Base-by-base conservation (phyloP, 192 early-diverging fungal species). In the Coemansia sp. region DNA sequence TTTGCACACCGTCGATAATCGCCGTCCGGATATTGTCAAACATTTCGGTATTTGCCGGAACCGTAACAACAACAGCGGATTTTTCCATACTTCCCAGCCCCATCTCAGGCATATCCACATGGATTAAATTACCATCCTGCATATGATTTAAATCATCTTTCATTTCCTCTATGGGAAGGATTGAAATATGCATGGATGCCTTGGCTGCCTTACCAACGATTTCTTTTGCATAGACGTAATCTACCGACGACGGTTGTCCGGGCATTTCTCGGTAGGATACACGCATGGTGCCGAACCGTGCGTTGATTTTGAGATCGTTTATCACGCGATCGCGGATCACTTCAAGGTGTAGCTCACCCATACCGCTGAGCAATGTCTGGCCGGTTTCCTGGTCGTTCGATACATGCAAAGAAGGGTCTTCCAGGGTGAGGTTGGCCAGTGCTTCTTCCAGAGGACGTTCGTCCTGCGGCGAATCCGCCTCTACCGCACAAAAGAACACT, bases 321-420 rank as follows among this genome's bases (percentile, higher is more conserved):
- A 89, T 38, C 25, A 98, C 75, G n/a, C 95, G 76, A 34, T 94
- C 93, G 45, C 88, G 88, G 12, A 93, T 87, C 16, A 98, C 90
- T 63, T 98, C 96, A 31, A 98, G 71, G 71, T 98, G 96, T 56
- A 98, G 82, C 66, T 96, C 96, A 7, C 96, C 96, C 94, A 96
- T 95, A 0, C 94, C 96, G 67, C 91, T 87, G 5, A 98, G 69
- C 55, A 96, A 67, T 18, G 87, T 90, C 69, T 98, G 96, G 0
- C 94, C 94, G 1, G 92, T 94, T 56, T 96, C 96, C 48, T 85
- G 85, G 67, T 96, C 90, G 8, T 77, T 79, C 16, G 84, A 63
- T 14, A 93, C 73, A 57, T 85, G 87, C 25, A 98, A 67, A 1
- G 92, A 94, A 2, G 96, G 96, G 56, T 98, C 96, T 76, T 98